Conservation (phyloP, 257 asterid genomes). For the Oldenlandia corymbosa region DNA sequence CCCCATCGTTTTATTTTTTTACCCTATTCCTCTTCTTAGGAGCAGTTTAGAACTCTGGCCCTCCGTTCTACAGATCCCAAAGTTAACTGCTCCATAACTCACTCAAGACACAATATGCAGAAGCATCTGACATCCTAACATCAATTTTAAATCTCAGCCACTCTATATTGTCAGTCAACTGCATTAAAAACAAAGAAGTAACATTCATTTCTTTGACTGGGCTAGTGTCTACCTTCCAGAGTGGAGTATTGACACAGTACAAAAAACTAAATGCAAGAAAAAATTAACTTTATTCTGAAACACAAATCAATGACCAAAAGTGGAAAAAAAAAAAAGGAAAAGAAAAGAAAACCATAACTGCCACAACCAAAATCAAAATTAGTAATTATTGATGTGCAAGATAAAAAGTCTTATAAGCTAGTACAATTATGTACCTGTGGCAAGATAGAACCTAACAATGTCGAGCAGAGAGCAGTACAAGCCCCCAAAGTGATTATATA, state of each 20-base stretch:
- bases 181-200: too few relatives aligned
- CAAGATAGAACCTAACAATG: conserved; percentile 88
- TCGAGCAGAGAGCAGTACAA: conserved; percentile 89
- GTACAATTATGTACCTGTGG: conserved; percentile 86
- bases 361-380: not conserved
- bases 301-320: not conserved
- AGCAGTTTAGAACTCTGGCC: too few relatives aligned
- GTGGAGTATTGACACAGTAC: not conserved
- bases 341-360: not conserved
- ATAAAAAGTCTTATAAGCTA: not conserved
- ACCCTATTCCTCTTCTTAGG: too few relatives aligned
- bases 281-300: not conserved
- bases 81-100: too few relatives aligned
- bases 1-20: too few relatives aligned
- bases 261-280: not conserved
- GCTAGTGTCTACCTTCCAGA: not conserved
- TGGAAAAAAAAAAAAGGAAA: too few relatives aligned
- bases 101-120: not conserved
- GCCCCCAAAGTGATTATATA: conserved; percentile 76
- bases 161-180: too few relatives aligned
- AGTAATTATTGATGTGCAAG: not conserved
- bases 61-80: too few relatives aligned
- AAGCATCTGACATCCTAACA: not conserved
- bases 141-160: not conserved
- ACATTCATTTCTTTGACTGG: not conserved